These are phyloP conservation scores for Blastobotrys elegans DNA, from an alignment of 1,139 yeast species.

Conservation along the genomic window DNA sequence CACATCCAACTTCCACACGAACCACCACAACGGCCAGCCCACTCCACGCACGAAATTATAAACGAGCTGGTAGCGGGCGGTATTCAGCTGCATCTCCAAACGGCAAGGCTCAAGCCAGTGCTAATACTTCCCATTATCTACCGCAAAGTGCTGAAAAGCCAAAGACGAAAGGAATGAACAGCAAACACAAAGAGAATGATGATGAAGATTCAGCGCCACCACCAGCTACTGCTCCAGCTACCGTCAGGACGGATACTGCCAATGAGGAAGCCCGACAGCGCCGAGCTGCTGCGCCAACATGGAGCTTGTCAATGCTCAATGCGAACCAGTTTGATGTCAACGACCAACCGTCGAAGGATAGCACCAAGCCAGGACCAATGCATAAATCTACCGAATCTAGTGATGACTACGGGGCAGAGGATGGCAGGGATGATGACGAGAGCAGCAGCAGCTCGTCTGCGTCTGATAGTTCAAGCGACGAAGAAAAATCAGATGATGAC, in stretches of 20 bases:
- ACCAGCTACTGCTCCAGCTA: background rate
- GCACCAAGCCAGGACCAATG: constrained; percentile 3
- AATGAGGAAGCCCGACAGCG: background rate
- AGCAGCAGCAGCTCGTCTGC: constrained; percentile 3
- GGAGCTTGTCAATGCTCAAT: constrained; percentile 2
- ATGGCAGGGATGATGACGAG: background rate
- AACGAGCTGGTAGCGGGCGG: background rate
- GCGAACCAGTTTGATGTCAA: constrained; percentile 11
- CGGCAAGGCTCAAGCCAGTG: background rate
- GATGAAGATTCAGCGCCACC: background rate
- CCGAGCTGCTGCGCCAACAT: background rate
- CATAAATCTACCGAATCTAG: constrained; percentile 3
- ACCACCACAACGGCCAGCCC: background rate
- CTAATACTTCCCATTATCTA: background rate
- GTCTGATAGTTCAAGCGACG: constrained; percentile 8
- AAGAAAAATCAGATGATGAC: constrained; percentile 12
- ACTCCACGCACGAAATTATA: background rate
- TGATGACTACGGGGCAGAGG: constrained; percentile 3
- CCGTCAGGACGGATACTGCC: background rate
- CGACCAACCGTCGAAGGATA: constrained; percentile 8
- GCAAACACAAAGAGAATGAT: background rate
- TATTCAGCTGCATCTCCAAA: background rate
- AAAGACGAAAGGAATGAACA: too few species aligned
- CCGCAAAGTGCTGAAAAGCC: background rate
- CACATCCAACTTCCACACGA: constrained; percentile 2